Base-by-base conservation (phyloP, 2,329 filamentous ascomycete genomes). In the Rutstroemia sp. region DNA sequence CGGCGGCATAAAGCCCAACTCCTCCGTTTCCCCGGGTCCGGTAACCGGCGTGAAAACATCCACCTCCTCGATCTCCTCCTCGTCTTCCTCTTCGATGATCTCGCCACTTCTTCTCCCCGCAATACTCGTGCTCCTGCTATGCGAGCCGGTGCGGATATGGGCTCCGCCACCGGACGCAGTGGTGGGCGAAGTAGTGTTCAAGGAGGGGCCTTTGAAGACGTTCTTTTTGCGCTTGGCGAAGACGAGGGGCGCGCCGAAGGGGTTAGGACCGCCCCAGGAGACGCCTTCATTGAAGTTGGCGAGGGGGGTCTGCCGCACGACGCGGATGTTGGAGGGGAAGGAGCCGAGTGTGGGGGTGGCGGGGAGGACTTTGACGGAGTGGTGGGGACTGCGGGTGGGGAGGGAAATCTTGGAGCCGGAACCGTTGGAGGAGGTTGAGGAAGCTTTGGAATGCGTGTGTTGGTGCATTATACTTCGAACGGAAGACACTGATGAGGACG, bases 311-410 rank as follows among this genome's bases (percentile, higher is more conserved):
- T 78, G 84, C 30, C 91, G 83, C 1, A 92, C 89, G 12, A 96
- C 77, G 2, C 92, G 86, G 58, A 96, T 88, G 63, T 92, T 95
- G 52, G 85, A 88, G 0, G 92, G 92, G 66, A 97, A 95, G 1
- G 82, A 75, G 16, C 78, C 77, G 2, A 80, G 74, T 0, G 87
- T 92, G 0, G 92, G 92, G 0, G 92, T 96, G 0, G 90, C 89
- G 1, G 94, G 92, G 2, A 97, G 82, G n/a, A 97, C 88, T 73
- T 97, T 97, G 65, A 97, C 87, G 0, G 90, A 95, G 63, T 90
- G 83, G 69, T 96, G 91, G 1, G 94, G 92, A 3, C 87, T 92
- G 23, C 88, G 83, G 21, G 14, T 81, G 80, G 38, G 80, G 74
- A 82, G 74, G 1, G 82, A 83, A 16, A 82, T 86, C 66, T 85